These are phyloP conservation scores for Persicaria tinctoria DNA, from an alignment of 148 eudicot species.

Conservation along the genomic window DNA sequence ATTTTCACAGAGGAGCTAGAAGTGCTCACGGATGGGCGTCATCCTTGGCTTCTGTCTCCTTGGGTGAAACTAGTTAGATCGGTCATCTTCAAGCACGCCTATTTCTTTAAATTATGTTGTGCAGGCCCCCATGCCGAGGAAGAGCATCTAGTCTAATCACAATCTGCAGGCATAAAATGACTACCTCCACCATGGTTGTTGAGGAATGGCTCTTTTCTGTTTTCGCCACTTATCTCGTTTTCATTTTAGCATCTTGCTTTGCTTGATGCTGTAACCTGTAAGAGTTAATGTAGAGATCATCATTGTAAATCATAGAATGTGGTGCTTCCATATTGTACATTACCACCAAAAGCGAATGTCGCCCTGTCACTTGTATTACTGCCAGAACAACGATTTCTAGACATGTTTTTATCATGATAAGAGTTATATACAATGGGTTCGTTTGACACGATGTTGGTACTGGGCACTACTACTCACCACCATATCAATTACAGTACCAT, in stretches of 20 bases:
- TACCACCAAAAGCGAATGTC: background rate
- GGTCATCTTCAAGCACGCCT: too few relatives aligned
- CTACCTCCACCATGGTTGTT: background rate
- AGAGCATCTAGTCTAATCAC: background rate
- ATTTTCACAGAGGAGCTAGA: slow-evolving; percentile 41
- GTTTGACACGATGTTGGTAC: too few relatives aligned
- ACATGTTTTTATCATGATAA: background rate
- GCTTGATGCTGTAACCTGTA: background rate
- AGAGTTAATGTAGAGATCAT: background rate
- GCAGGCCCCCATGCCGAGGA: background rate
- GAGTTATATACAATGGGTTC: background rate
- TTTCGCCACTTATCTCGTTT: background rate
- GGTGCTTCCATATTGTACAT: background rate
- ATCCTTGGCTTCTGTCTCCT: slow-evolving; percentile 62
- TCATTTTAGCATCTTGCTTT: background rate
- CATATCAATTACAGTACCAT: too few relatives aligned
- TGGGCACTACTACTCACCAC: too few relatives aligned
- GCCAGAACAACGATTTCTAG: background rate
- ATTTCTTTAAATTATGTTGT: slow-evolving; percentile 12
- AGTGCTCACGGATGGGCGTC: slow-evolving; percentile 70
- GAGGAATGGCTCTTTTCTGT: background rate
- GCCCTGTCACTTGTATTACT: background rate
- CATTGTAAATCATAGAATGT: background rate
- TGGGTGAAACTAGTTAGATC: slow-evolving; percentile 42
- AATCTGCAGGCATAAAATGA: background rate